Conservation (phyloP, 208 protist genomes). For the Leishmania tarentolae region DNA sequence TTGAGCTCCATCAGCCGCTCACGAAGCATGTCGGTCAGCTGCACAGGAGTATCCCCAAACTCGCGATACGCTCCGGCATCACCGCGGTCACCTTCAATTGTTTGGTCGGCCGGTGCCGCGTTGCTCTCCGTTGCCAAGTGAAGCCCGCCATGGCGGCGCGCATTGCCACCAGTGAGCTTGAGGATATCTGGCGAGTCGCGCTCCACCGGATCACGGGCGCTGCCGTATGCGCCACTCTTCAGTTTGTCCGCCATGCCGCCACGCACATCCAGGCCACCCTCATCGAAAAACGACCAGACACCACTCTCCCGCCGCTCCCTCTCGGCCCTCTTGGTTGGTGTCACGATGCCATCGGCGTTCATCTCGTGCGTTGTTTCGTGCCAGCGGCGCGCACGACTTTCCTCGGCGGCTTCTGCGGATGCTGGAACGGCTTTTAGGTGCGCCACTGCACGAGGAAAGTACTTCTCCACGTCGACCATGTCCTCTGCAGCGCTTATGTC, state of each 20-base stretch:
- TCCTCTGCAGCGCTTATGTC: slow-evolving; percentile 50
- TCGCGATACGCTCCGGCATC: slow-evolving; percentile 26
- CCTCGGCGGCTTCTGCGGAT: slow-evolving; percentile 33
- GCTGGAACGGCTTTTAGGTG: slow-evolving; percentile 54
- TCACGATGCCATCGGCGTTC: slow-evolving; percentile 60
- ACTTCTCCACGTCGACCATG: slow-evolving; percentile 64
- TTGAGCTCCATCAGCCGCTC: slow-evolving; percentile 91
- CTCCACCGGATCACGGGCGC: slow-evolving; percentile 23
- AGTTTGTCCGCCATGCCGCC: slow-evolving; percentile 31
- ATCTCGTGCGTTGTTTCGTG: slow-evolving; percentile 52
- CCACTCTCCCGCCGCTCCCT: slow-evolving; percentile 26
- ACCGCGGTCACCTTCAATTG: slow-evolving; percentile 56
- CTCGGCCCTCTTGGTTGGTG: slow-evolving; percentile 10
- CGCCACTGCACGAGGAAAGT: slow-evolving; percentile 69
- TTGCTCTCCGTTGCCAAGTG: slow-evolving; percentile 62
- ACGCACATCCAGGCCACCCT: slow-evolving; percentile 79
- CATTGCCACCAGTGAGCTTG: slow-evolving; percentile 64
- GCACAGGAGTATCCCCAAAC: slow-evolving; percentile 83
- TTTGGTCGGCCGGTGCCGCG: slow-evolving; percentile 68
- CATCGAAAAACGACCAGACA: slow-evolving; percentile 71
- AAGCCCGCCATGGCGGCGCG: slow-evolving; percentile 50
- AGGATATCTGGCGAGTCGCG: slow-evolving; percentile 71
- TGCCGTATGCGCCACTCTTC: slow-evolving; percentile 13
- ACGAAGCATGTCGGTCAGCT: slow-evolving; percentile 89
- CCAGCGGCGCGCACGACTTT: slow-evolving; percentile 43